Evolutionary conservation across 768 basidiomycete genomes (phyloP), one percentile per base, ranked within the genome.

Genomic region (Amanita fuliginea): DNA sequence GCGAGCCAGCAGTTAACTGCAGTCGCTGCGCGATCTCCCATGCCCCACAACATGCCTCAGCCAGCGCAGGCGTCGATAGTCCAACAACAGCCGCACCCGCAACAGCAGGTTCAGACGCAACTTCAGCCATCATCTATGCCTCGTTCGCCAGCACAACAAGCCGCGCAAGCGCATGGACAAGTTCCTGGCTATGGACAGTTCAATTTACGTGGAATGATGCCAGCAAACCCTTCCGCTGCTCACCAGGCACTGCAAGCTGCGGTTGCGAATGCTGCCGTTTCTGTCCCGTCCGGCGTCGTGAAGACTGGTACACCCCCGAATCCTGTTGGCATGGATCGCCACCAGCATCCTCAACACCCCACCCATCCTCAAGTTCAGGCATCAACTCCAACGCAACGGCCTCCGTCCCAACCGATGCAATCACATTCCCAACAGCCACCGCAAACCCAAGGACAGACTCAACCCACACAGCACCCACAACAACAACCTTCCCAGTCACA

Each of bases 401-500:
- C 30, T 21, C 41, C 36, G 14, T 11, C 21, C 35, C 49, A 35
- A 30, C 41, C 21, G 19, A 33, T 39, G 16, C 44, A 34, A 46
- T 28, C 47, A 6, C 39, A 43, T 19, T 11, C 30, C 28, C 46
- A 40, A 13, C 48, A 42, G 18, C 48, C 39, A 13, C 30, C 16
- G 8, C 48, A 42, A 35, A 14, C 48, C 16, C 48, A 42, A 39
- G 26, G 40, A 13, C 51, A 51, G 41, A 43, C 30, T 2, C 43
- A 45, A 36, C 16, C 51, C 18, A 35, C 21, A 9, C n/a, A 46
- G 36, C 55, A 51, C 8, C 55, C 50, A 37, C 61, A 45, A 16
- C 54, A 55, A 24, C 48, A 42, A 18, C 55, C 46, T 26, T 42
- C 49, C 8, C 57, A 50, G 3, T 43, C 46, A 8, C 60, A 60